Base-by-base conservation (phyloP, 139 green algal genomes). In the Chlorella sp. region DNA sequence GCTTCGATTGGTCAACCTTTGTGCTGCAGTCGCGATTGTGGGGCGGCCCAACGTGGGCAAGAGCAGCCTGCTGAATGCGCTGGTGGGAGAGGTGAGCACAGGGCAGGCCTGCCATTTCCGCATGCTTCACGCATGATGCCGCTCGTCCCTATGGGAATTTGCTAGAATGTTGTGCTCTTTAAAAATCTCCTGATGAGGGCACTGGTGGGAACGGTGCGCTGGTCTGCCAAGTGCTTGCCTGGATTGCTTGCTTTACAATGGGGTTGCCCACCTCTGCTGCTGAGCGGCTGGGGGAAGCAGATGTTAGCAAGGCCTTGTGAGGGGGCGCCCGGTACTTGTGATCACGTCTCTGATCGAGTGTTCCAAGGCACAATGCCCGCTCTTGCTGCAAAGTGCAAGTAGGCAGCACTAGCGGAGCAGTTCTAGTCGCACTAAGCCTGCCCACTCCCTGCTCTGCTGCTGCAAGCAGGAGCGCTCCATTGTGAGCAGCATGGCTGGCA, bases 1-100 rank as follows among this genome's bases (percentile, higher is more conserved):
- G 48, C 48, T 57, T 57, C 48, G 9, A 5, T 16, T 57, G 48
- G 9, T 9, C 48, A 57, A 71, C 53, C 30, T 19, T 53, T n/a
- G 53, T 14, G 37, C 3, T 69, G 85, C 94, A 26, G 90, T 99
- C 11, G 96, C 98, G 32, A 99, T 99, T 53, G 92, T 99, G 22
- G 98, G 98, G 9, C 94, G 98, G 28, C 98, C 98, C 42, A 99
- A 99, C 92, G 98, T 99, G 37, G 97, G 97, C 87, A 99, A 99
- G 93, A 97, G 93, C 93, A 97, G 92, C 89, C 91, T 99, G 61
- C 90, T 99, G 22, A 99, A 99, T 89, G 93, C 95, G 19, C 93
- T 99, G 36, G 92, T 95, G 18, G 97, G 97, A 14, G 48, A 79
- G 81, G 69, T 91, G 88, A 48, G 81, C 64, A 32, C 21, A 71